Base-by-base conservation (phyloP, 306 rosid species). In the Cyclanthera cordifolia region DNA sequence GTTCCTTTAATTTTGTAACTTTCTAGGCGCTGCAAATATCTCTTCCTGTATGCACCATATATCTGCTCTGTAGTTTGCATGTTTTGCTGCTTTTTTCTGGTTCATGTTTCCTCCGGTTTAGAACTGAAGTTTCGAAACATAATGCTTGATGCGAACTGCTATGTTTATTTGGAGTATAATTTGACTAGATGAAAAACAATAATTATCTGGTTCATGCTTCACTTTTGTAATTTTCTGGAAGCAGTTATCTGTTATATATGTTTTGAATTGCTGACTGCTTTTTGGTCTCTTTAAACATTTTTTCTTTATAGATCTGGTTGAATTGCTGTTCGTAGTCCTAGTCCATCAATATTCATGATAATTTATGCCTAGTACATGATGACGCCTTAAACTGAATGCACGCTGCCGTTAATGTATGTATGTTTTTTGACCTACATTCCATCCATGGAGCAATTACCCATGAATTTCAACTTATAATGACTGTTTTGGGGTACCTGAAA, bases 401-500 rank as follows among this genome's bases (percentile, higher is more conserved):
- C 39, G 24, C 39, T 66, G 39, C 23, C 2, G 13, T 30, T 20
- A 37, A 8, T 34, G 23, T 12, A 5, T 51, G 16, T 4, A 4
- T 51, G 34, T 16, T 24, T 52, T 53, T 69, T 14, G 30, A 8
- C 37, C 14, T 43, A 58, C 69, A 77, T 73, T 57, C 58, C 70
- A 73, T 76, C 57, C 72, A 37, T 76, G 57, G 76, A 82, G 37
- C 72, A 53, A 63, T 72, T 66, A 67, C 77, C 74, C 76, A 61
- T 79, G 58, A 19, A 37, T 51, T 51, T 53, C 53, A 56, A 43
- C 24, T 66, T 25, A 46, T 81, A 32, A 75, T 86, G 81, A 82
- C 95, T 70, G 54, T 73, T 74, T 76, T 84, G 59, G 52, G 52
- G 69, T 69, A 67, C 81, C 73, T 74, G 91, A 75, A 46, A 77